Evolutionary conservation across 176 grass and related monocot species (phyloP).

Genomic region (Eleusine indica): DNA sequence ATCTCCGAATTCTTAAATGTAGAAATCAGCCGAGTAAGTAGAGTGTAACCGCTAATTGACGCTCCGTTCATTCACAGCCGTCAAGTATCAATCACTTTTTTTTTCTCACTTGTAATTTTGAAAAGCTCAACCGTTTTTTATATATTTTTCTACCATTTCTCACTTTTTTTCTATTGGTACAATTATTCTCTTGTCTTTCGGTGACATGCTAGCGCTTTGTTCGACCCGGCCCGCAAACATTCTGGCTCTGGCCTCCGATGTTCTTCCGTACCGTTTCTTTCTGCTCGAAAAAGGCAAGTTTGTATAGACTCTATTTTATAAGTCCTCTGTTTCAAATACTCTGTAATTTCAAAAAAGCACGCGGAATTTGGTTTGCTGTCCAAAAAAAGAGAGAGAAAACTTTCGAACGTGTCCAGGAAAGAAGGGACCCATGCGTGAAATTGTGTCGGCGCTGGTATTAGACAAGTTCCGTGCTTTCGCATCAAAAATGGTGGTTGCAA

Average conservation of each 20-base stretch:
- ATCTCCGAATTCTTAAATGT: conserved; percentile 30
- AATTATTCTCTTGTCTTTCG: neutral
- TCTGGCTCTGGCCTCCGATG: neutral
- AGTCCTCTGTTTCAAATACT: neutral
- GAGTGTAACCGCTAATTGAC: conserved; percentile 10
- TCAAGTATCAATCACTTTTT: neutral
- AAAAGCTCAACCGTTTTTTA: neutral
- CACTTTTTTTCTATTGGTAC: no score
- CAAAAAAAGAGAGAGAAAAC: neutral
- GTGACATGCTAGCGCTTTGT: no score
- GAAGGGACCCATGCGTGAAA: neutral
- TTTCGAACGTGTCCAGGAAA: neutral
- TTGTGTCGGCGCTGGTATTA: neutral
- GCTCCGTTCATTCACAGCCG: neutral
- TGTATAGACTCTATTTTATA: no score
- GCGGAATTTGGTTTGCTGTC: no score
- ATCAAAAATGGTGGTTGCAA: neutral
- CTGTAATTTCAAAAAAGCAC: no score
- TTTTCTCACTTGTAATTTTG: neutral
- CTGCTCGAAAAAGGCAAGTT: no score
- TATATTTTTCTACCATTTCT: neutral
- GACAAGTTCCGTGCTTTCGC: neutral
- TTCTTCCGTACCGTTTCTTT: neutral
- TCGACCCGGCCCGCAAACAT: neutral
- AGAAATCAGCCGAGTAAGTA: conserved; percentile 5